Evolutionary conservation across 306 rosid species (phyloP).

Genomic region (Pueraria montana): DNA sequence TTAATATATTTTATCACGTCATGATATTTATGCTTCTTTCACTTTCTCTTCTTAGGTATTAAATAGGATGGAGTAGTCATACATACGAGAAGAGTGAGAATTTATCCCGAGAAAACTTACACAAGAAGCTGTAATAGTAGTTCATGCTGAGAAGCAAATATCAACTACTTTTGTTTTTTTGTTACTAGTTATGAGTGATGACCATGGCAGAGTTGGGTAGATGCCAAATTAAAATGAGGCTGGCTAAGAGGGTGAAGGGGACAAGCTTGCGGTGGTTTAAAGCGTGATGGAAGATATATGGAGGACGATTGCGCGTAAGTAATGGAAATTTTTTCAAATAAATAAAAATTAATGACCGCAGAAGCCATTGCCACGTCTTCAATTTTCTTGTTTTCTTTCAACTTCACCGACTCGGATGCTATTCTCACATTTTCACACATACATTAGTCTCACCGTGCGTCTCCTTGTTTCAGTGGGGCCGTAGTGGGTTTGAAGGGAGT

Average conservation of each 20-base stretch:
- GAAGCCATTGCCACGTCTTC: conserved; percentile 29
- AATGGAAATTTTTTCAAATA: neutral
- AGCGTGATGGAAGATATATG: conserved; percentile 18
- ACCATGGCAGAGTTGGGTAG: neutral
- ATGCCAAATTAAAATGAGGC: neutral
- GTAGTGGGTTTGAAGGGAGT: no score
- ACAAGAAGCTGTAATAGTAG: neutral
- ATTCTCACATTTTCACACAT: neutral
- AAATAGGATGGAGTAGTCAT: neutral
- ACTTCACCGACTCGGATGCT: neutral
- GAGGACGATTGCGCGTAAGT: conserved; percentile 26
- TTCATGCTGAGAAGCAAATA: neutral
- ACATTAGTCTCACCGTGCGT: no score
- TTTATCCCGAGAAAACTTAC: neutral
- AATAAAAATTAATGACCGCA: no score
- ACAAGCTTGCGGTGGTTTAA: conserved; percentile 5
- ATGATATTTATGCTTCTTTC: neutral
- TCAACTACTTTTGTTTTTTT: neutral
- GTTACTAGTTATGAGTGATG: neutral
- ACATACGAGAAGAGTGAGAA: neutral
- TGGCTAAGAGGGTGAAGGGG: neutral
- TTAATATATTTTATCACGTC: no score
- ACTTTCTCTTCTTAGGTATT: neutral
- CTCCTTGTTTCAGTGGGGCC: no score
- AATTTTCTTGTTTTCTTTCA: neutral